phyloP scores from a whole-genome alignment of 352 stramenopile genomes.

The Phytophthora fragariaefolia region DNA sequence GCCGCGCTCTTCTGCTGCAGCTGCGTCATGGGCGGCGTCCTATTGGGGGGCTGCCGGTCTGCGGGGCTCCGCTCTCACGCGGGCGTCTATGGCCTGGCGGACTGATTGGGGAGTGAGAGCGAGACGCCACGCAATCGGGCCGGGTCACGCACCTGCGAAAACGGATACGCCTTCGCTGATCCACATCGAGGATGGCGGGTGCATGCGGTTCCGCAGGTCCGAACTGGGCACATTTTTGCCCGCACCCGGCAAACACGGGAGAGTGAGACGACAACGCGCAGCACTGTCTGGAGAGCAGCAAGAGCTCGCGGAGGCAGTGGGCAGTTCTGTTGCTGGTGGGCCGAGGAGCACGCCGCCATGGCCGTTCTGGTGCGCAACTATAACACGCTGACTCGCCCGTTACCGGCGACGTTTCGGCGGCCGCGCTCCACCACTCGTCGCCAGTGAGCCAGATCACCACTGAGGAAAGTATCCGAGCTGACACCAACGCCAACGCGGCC shows the following conservation, averaged over 20 bases:
- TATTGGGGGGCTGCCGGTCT: too few species aligned
- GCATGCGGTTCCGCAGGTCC: background rate
- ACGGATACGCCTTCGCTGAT: background rate
- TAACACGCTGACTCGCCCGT: conserved; percentile 19
- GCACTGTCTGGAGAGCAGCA: too few species aligned
- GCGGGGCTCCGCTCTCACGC: conserved; percentile 16
- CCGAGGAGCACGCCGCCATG: too few species aligned
- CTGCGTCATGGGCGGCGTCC: conserved; percentile 30
- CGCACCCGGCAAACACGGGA: too few species aligned
- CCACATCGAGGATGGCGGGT: background rate
- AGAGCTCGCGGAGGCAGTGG: too few species aligned
- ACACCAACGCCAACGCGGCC: too few species aligned
- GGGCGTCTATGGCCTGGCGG: conserved; percentile 15
- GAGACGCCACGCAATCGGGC: conserved; percentile 31
- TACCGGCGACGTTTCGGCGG: conserved; percentile 22
- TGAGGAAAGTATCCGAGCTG: too few species aligned
- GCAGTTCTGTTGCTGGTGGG: background rate
- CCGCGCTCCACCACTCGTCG: conserved; percentile 13
- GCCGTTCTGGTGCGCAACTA: conserved; percentile 8
- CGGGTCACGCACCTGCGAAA: conserved; percentile 7
- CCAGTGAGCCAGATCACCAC: background rate
- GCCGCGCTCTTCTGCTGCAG: conserved; percentile 11
- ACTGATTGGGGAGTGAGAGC: conserved; percentile 45
- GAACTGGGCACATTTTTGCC: too few species aligned
- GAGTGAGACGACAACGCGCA: too few species aligned